Conservation (phyloP, 768 basidiomycete genomes). For the Boletus tylopilopsis region DNA sequence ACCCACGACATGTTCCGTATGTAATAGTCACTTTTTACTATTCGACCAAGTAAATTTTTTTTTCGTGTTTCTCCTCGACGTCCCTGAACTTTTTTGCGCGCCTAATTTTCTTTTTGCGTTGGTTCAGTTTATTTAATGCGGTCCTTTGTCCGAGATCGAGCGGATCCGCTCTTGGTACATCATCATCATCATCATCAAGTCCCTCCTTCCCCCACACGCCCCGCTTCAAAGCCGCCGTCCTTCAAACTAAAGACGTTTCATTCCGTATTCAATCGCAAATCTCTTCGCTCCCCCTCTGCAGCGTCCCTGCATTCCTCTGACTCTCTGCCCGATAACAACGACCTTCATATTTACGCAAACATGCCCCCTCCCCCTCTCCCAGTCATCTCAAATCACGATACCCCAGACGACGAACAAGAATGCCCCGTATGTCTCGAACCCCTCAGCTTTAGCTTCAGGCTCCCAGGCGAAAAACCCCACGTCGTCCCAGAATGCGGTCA, state of each 20-base stretch:
- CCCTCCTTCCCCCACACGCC: constrained; percentile 43
- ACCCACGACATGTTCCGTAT: no score
- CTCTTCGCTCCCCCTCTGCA: constrained; percentile 41
- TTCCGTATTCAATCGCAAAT: constrained; percentile 50
- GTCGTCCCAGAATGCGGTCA: constrained; percentile 98
- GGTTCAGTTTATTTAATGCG: constrained; percentile 29
- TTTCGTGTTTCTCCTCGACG: no score
- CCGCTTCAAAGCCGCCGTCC: constrained; percentile 25
- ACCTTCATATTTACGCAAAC: constrained; percentile 51
- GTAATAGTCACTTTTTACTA: no score
- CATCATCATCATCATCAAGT: neutral
- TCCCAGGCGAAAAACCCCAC: constrained; percentile 96
- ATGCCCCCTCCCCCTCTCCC: constrained; percentile 67
- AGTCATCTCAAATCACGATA: constrained; percentile 63
- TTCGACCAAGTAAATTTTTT: no score
- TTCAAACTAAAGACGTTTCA: constrained; percentile 44
- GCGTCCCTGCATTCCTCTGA: constrained; percentile 48
- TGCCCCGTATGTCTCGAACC: constrained; percentile 98
- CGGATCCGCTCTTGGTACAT: constrained; percentile 26
- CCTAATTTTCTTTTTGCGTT: neutral
- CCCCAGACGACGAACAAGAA: constrained; percentile 75
- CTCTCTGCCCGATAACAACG: constrained; percentile 35
- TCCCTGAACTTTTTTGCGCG: no score
- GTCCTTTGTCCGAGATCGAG: constrained; percentile 32
- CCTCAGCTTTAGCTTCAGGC: constrained; percentile 85